These are phyloP conservation scores for Fusarium continuum DNA, from an alignment of 2,329 filamentous ascomycete species.

Conservation along the genomic window DNA sequence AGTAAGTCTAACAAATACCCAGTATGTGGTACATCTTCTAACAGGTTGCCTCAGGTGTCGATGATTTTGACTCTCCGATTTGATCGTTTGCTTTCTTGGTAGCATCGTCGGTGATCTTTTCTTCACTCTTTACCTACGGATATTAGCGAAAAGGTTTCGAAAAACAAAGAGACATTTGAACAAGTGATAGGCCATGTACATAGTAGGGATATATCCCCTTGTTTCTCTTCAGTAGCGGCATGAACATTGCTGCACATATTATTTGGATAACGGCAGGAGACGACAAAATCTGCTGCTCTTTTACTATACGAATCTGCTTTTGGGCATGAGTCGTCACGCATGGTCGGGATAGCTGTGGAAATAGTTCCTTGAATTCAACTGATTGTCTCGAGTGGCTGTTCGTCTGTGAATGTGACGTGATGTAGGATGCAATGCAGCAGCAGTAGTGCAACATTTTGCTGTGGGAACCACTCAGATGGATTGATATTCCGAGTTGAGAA, in stretches of 20 bases:
- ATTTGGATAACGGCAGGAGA: conserved; percentile 38
- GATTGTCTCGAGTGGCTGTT: conserved; percentile 19
- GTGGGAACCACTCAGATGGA: background rate
- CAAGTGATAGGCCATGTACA: conserved; percentile 21
- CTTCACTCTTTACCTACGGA: conserved; percentile 7
- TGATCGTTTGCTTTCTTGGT: conserved; percentile 14
- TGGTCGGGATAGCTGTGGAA: conserved; percentile 27
- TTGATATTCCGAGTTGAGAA: background rate
- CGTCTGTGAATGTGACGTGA: background rate
- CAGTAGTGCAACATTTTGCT: too few relatives aligned
- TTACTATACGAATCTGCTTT: conserved; percentile 23
- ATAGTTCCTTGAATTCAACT: conserved; percentile 35
- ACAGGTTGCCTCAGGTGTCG: conserved; percentile 8
- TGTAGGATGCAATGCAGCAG: background rate
- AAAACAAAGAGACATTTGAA: conserved; percentile 15
- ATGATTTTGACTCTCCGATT: background rate
- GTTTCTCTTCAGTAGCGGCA: conserved; percentile 26
- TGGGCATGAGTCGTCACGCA: conserved; percentile 18
- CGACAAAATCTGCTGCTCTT: conserved; percentile 30
- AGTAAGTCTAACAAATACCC: conserved; percentile 11
- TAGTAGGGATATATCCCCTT: background rate
- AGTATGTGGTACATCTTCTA: background rate
- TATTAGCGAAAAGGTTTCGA: conserved; percentile 21
- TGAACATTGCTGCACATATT: conserved; percentile 13
- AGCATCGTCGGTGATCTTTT: conserved; percentile 3